These are phyloP conservation scores for Spathaspora boniae DNA, from an alignment of 805 yeast species.

Conservation along the genomic window DNA sequence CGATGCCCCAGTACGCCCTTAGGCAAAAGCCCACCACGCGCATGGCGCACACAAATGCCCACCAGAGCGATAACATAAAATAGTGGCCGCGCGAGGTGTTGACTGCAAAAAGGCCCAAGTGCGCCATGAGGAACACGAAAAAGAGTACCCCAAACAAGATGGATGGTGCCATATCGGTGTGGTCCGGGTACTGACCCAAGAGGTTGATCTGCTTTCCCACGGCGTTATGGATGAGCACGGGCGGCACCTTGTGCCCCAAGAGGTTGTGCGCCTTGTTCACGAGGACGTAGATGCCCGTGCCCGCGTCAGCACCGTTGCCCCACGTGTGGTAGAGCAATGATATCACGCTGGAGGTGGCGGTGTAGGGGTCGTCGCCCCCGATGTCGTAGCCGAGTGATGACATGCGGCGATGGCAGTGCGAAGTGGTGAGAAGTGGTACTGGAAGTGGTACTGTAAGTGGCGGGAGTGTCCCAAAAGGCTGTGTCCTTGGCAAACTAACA, in stretches of 20 bases:
- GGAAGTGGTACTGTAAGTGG: too few species aligned
- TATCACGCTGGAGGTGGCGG: slow-evolving; percentile 5
- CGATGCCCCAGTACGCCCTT: slow-evolving; percentile 56
- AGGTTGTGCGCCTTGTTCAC: slow-evolving; percentile 22
- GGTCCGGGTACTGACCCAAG: slow-evolving; percentile 61
- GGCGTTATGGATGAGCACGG: slow-evolving; percentile 30
- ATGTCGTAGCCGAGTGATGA: too few species aligned
- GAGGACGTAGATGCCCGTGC: slow-evolving; percentile 8
- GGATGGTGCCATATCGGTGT: slow-evolving; percentile 56
- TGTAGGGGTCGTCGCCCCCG: slow-evolving; percentile 4
- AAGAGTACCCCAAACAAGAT: slow-evolving; percentile 53
- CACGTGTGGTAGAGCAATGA: slow-evolving; percentile 2
- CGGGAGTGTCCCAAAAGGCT: too few species aligned
- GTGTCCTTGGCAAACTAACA: too few species aligned
- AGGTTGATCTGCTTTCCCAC: slow-evolving; percentile 42
- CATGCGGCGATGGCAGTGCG: too few species aligned
- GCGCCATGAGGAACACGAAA: slow-evolving; percentile 41
- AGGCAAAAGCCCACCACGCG: slow-evolving; percentile 56
- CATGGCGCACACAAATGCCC: slow-evolving; percentile 46
- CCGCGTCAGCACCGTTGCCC: slow-evolving; percentile 4
- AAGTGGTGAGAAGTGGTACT: too few species aligned
- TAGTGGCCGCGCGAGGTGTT: slow-evolving; percentile 54
- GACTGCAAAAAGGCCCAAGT: slow-evolving; percentile 41
- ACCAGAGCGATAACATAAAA: slow-evolving; percentile 50
- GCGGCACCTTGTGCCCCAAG: slow-evolving; percentile 38